These are phyloP conservation scores for Melampsora larici-populina DNA, from an alignment of 1,284 basidiomycete species.

Conservation along the genomic window DNA sequence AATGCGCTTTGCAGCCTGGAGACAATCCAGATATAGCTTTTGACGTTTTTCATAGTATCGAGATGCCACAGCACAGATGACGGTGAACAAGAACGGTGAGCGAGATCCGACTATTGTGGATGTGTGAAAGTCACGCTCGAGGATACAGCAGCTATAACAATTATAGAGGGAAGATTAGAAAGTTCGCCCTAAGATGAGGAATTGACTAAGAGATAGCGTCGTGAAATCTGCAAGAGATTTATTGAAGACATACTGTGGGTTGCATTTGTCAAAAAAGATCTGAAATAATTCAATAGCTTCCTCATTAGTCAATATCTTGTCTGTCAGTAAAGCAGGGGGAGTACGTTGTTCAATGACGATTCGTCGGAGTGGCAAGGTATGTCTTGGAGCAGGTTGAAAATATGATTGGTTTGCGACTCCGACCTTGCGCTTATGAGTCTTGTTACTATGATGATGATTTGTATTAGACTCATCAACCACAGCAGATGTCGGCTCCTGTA, in stretches of 20 bases:
- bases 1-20: constrained; percentile 81
- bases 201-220: not conserved
- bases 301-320: constrained; percentile 54
- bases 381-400: constrained; percentile 76
- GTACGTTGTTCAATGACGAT: constrained; percentile 74
- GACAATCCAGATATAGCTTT: constrained; percentile 75
- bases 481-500: constrained; percentile 53
- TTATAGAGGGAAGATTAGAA: constrained; percentile 45
- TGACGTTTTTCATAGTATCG: constrained; percentile 80
- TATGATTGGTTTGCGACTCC: constrained; percentile 87
- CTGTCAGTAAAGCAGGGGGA: constrained; percentile 54
- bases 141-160: constrained; percentile 58
- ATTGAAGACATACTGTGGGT: not conserved
- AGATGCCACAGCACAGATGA: constrained; percentile 91
- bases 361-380: constrained; percentile 68
- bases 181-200: constrained; percentile 48
- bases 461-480: constrained; percentile 46
- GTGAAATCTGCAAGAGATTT: not conserved
- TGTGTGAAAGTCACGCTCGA: constrained; percentile 83
- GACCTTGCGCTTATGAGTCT: constrained; percentile 52
- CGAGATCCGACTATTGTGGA: constrained; percentile 85
- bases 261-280: constrained; percentile 64
- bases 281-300: constrained; percentile 70
- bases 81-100: constrained; percentile 85
- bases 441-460: constrained; percentile 32